Conservation (phyloP, 257 asterid genomes). For the Solanum lycopersicoides region DNA sequence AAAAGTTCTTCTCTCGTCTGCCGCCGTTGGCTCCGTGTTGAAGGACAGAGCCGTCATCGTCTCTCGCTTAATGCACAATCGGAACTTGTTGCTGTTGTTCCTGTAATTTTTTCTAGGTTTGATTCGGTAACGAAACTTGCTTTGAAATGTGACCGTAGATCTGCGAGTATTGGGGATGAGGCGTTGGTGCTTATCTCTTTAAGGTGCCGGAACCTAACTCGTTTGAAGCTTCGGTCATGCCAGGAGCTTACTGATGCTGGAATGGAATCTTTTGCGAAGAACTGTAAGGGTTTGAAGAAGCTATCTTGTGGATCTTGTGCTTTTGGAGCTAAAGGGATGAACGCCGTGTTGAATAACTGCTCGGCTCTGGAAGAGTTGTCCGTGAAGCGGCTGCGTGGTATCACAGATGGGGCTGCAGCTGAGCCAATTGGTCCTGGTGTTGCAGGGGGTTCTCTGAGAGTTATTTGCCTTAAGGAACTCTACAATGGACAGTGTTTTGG, state of each 20-base stretch:
- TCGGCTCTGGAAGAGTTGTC: constrained; percentile 60
- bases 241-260: constrained; percentile 75
- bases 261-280: constrained; percentile 42
- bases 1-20: constrained; percentile 62
- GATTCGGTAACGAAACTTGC: constrained; percentile 79
- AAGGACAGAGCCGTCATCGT: constrained; percentile 90
- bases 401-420: constrained; percentile 37
- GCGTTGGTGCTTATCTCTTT: constrained; percentile 47
- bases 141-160: constrained; percentile 87
- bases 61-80: constrained; percentile 63
- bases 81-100: constrained; percentile 27
- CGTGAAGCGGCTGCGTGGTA: constrained; percentile 67
- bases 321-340: constrained; percentile 79
- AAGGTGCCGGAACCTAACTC: constrained; percentile 47
- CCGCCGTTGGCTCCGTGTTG: constrained; percentile 74
- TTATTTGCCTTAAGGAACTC: constrained; percentile 70
- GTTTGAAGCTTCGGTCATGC: constrained; percentile 83
- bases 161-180: constrained; percentile 60
- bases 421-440: constrained; percentile 58
- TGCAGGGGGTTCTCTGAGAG: constrained; percentile 34
- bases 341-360: constrained; percentile 57
- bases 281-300: constrained; percentile 57
- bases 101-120: constrained; percentile 52
- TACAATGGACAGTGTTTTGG: constrained; percentile 76
- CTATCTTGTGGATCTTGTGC: constrained; percentile 77